Evolutionary conservation across 805 yeast genomes (phyloP).

Genomic region (Spathaspora arborariae): DNA sequence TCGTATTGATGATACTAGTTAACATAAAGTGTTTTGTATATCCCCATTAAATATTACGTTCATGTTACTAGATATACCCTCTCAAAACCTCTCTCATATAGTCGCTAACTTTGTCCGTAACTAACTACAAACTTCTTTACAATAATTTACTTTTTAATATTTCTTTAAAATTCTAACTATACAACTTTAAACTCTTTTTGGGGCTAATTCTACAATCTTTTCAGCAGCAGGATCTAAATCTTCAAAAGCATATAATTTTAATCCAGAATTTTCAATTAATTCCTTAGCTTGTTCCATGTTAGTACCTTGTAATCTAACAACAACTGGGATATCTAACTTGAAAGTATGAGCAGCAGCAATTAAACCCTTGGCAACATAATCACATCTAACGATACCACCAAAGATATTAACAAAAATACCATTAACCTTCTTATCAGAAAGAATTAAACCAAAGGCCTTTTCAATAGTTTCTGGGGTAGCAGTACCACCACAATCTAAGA

Average conservation of each 20-base stretch:
- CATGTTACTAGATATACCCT: no score
- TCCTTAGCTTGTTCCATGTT: slow-evolving; percentile 86
- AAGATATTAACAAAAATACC: slow-evolving; percentile 98
- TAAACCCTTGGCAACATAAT: slow-evolving; percentile 96
- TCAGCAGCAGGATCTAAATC: slow-evolving; percentile 97
- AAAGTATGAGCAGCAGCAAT: slow-evolving; percentile 92
- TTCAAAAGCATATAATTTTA: slow-evolving; percentile 85
- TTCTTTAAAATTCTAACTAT: neutral
- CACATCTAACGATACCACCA: slow-evolving; percentile 99
- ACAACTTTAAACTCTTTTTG: slow-evolving; percentile 15
- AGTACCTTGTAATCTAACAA: slow-evolving; percentile 98
- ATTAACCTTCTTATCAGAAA: slow-evolving; percentile 82
- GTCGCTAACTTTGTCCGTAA: no score
- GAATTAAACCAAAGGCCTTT: slow-evolving; percentile 90
- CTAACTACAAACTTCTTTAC: no score
- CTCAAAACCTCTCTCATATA: no score
- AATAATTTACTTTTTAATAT: neutral
- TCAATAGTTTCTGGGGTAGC: slow-evolving; percentile 98
- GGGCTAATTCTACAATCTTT: slow-evolving; percentile 77
- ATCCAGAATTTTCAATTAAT: slow-evolving; percentile 81
- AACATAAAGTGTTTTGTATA: no score
- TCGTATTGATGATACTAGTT: no score
- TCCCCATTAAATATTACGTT: no score
- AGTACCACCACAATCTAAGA: slow-evolving; percentile 99
- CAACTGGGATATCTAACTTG: slow-evolving; percentile 88